Conservation (phyloP, 208 protist genomes). For the Strigomonas culicis region DNA sequence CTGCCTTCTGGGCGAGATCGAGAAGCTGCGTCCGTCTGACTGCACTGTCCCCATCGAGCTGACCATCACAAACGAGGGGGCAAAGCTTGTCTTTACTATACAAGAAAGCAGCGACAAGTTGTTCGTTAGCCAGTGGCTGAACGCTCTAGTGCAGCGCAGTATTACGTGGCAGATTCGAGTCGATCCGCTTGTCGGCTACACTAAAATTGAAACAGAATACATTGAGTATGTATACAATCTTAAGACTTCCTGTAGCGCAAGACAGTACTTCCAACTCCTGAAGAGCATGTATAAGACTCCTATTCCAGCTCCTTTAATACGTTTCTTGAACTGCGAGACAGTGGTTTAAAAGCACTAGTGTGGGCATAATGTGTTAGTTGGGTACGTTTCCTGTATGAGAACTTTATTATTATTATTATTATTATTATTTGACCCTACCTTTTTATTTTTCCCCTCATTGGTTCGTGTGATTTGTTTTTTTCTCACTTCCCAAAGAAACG, state of each 20-base stretch:
- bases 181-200: slow-evolving; percentile 38
- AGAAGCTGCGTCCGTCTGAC: slow-evolving; percentile 59
- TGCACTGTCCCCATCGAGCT: slow-evolving; percentile 43
- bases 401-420: too few species aligned
- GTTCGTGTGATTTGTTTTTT: neutral
- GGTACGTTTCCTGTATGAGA: too few species aligned
- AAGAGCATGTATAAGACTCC: slow-evolving; percentile 58
- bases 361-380: slow-evolving; percentile 9
- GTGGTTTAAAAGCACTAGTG: slow-evolving; percentile 16
- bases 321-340: slow-evolving; percentile 49
- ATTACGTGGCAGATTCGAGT: slow-evolving; percentile 70
- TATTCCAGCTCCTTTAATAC: slow-evolving; percentile 58
- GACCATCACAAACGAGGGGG: slow-evolving; percentile 32
- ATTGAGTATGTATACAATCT: slow-evolving; percentile 78
- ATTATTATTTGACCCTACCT: neutral
- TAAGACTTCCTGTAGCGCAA: slow-evolving; percentile 53
- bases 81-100: slow-evolving; percentile 44
- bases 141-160: slow-evolving; percentile 62
- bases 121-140: slow-evolving; percentile 69
- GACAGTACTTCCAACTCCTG: slow-evolving; percentile 42
- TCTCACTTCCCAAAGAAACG: neutral
- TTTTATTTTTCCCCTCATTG: neutral
- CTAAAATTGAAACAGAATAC: slow-evolving; percentile 61
- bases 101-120: slow-evolving; percentile 40
- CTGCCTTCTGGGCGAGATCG: slow-evolving; percentile 42